Evolutionary conservation across 495 filamentous ascomycete genomes (phyloP).

Genomic region (Cladorrhinum samala): DNA sequence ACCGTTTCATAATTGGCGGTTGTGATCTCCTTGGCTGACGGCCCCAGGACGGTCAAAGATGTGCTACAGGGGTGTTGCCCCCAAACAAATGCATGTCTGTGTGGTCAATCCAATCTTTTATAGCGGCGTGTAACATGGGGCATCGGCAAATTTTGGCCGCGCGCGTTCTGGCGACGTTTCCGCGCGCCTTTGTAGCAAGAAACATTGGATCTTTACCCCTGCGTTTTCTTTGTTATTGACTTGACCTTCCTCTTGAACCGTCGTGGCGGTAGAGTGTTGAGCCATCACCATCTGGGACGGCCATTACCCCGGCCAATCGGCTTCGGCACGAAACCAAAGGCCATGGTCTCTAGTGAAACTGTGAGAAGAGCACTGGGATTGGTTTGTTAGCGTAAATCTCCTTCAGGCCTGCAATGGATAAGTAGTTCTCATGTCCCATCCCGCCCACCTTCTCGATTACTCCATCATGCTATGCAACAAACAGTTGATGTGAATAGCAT

Average conservation of each 20-base stretch:
- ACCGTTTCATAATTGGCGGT: constrained; percentile 25
- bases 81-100: constrained; percentile 5
- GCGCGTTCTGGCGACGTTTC: not conserved
- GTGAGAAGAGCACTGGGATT: not conserved
- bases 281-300: not conserved
- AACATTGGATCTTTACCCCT: constrained; percentile 1
- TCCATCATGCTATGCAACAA: constrained; percentile 5
- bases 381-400: no score
- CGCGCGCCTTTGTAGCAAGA: constrained; percentile 1
- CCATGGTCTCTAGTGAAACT: constrained; percentile 7
- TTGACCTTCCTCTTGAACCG: not conserved
- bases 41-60: constrained; percentile 10
- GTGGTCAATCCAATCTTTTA: not conserved
- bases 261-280: not conserved
- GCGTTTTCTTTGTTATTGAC: constrained; percentile 2
- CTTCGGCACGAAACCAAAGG: constrained; percentile 8
- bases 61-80: constrained; percentile 14
- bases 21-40: constrained; percentile 8
- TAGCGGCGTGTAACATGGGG: not conserved
- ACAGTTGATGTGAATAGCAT: constrained; percentile 22
- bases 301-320: not conserved
- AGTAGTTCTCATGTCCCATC: constrained; percentile 7
- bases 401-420: constrained; percentile 3
- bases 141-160: not conserved
- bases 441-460: not conserved